Percentiles rank a stretch among this genome's conserved stretches.
Conservation (phyloP, 176 grass and related monocot genomes). For the Oryza longistaminata region DNA sequence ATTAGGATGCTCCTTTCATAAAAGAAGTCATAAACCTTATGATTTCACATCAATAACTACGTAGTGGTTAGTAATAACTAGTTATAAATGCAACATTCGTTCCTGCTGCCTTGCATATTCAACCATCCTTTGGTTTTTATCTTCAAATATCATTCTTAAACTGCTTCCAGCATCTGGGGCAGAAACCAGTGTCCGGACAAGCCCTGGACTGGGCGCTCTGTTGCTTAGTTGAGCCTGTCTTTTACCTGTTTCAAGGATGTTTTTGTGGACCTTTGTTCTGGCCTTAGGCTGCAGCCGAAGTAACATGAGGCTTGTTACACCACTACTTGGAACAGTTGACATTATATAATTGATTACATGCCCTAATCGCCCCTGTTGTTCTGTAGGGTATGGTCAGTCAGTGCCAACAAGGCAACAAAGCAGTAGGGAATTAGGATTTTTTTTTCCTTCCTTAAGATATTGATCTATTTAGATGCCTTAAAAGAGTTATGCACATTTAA, state of each 20-base stretch:
- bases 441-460: background rate
- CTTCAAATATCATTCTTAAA: background rate
- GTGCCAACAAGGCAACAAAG: background rate
- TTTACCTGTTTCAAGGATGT: no score
- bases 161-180: background rate
- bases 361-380: background rate
- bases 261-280: no score
- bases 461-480: background rate
- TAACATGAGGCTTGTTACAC: background rate
- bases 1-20: background rate
- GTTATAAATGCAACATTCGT: background rate
- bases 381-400: background rate
- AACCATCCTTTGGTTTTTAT: background rate
- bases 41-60: no score
- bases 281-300: background rate
- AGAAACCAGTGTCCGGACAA: no score
- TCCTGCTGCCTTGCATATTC: background rate
- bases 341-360: background rate
- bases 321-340: background rate
- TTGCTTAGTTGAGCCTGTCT: no score
- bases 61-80: background rate
- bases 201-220: no score
- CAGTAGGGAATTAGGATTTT: no score
- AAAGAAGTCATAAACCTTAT: no score
- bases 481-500: background rate